These are phyloP conservation scores for Starmerella ratchasimensis DNA, from an alignment of 805 yeast genomes.

Conservation along the genomic window DNA sequence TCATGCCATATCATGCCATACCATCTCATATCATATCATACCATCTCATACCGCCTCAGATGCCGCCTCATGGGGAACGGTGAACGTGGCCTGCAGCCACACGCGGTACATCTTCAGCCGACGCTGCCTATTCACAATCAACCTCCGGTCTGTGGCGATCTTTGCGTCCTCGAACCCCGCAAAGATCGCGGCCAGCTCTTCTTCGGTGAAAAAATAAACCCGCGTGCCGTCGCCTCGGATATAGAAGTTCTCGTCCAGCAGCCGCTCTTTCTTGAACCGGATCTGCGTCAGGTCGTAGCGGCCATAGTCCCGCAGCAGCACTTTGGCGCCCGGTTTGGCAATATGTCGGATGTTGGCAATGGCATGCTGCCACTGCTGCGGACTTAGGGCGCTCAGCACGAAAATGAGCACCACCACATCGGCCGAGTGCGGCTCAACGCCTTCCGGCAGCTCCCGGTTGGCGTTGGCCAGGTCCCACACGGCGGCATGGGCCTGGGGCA, in stretches of 20 bases:
- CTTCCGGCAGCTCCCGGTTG: slow-evolving; percentile 64
- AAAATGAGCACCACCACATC: slow-evolving; percentile 92
- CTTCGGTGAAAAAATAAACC: slow-evolving; percentile 93
- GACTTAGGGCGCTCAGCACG: slow-evolving; percentile 83
- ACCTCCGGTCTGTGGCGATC: slow-evolving; percentile 80
- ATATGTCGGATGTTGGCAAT: slow-evolving; percentile 52
- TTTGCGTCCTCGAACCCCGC: slow-evolving; percentile 49
- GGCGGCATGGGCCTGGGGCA: slow-evolving; percentile 56
- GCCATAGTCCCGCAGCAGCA: slow-evolving; percentile 87
- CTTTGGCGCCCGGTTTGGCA: slow-evolving; percentile 84
- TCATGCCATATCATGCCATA: not conserved
- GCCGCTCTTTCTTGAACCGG: slow-evolving; percentile 75
- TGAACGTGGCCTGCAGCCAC: slow-evolving; percentile 89
- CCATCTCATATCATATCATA: too few species aligned
- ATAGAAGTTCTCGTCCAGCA: slow-evolving; percentile 83
- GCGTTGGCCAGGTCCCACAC: slow-evolving; percentile 92
- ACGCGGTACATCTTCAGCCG: slow-evolving; percentile 90
- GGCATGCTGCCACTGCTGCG: slow-evolving; percentile 81
- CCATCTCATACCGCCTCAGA: too few species aligned
- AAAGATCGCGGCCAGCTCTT: slow-evolving; percentile 68
- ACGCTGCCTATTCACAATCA: slow-evolving; percentile 82
- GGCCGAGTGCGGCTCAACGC: slow-evolving; percentile 63
- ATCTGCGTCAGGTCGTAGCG: slow-evolving; percentile 92
- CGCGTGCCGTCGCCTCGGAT: slow-evolving; percentile 97
- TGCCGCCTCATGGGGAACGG: slow-evolving; percentile 3